A percentile compares a stretch with the other conserved stretches of the same genome.
Evolutionary conservation across 176 grass and related monocot genomes (phyloP).

Genomic region (Triticum urartu): DNA sequence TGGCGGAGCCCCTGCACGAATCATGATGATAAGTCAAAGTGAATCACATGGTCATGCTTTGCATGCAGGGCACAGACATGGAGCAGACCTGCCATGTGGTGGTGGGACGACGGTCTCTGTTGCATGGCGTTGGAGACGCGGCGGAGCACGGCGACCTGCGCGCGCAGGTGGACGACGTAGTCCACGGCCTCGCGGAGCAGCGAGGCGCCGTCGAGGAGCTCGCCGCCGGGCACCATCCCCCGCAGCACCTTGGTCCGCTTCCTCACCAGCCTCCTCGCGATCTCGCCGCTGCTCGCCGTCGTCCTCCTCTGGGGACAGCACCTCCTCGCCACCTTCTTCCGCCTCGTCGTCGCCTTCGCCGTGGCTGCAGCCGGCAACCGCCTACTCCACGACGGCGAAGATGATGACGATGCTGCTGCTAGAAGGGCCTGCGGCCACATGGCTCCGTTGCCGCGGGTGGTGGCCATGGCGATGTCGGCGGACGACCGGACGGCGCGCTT

Average conservation of each 20-base stretch:
- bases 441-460: slow-evolving; percentile 18
- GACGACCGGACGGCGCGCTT: slow-evolving; percentile 61
- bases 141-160: slow-evolving; percentile 62
- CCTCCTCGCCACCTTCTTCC: slow-evolving; percentile 42
- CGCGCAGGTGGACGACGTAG: slow-evolving; percentile 60
- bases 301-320: neutral
- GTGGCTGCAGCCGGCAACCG: neutral
- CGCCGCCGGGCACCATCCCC: slow-evolving; percentile 64
- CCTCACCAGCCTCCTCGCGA: slow-evolving; percentile 59
- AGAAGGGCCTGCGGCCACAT: slow-evolving; percentile 41
- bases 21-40: neutral
- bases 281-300: slow-evolving; percentile 3
- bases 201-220: slow-evolving; percentile 46
- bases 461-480: slow-evolving; percentile 64
- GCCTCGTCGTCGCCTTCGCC: slow-evolving; percentile 24
- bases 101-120: neutral
- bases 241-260: slow-evolving; percentile 63
- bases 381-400: neutral
- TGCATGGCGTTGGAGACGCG: slow-evolving; percentile 41
- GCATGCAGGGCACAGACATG: neutral
- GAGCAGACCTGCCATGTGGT: slow-evolving; percentile 7
- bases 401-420: neutral
- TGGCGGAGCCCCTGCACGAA: neutral
- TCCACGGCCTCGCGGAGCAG: slow-evolving; percentile 69
- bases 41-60: neutral